These are phyloP conservation scores for Colletotrichum eleusines DNA, from an alignment of 2,329 filamentous ascomycete species.

Conservation along the genomic window DNA sequence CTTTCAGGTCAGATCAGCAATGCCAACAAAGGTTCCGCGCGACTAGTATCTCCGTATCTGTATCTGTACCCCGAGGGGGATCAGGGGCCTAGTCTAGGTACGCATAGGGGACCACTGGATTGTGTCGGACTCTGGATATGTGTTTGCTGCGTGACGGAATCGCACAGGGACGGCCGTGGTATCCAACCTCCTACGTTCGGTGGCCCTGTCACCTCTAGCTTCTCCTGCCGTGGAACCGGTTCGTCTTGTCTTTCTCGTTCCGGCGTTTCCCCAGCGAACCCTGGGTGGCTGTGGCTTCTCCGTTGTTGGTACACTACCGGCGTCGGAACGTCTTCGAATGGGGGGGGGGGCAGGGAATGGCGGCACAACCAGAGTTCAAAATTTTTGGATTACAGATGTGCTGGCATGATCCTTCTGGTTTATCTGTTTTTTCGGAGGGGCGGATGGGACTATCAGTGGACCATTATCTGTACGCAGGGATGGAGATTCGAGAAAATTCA, in stretches of 20 bases:
- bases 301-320: constrained; percentile 4
- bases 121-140: not conserved
- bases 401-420: not conserved
- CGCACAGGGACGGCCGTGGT: not conserved
- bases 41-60: not conserved
- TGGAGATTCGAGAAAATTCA: not conserved
- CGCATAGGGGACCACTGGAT: not conserved
- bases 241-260: not conserved
- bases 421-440: constrained; percentile 12
- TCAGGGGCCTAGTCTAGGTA: not conserved
- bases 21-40: not conserved
- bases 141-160: not conserved
- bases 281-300: not conserved
- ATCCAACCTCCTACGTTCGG: not conserved
- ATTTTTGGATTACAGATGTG: not conserved
- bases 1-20: constrained; percentile 2
- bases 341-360: not conserved
- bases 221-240: not conserved
- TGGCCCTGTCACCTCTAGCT: not conserved
- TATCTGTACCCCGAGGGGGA: not conserved
- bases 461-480: constrained; percentile 23
- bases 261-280: not conserved
- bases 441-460: too few species aligned
- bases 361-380: not conserved
- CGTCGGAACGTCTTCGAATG: not conserved